Percentiles rank a stretch among this genome's conserved stretches.
phyloP scores from a whole-genome alignment of 768 basidiomycete species.

The Termitomyces bulborhizus region DNA sequence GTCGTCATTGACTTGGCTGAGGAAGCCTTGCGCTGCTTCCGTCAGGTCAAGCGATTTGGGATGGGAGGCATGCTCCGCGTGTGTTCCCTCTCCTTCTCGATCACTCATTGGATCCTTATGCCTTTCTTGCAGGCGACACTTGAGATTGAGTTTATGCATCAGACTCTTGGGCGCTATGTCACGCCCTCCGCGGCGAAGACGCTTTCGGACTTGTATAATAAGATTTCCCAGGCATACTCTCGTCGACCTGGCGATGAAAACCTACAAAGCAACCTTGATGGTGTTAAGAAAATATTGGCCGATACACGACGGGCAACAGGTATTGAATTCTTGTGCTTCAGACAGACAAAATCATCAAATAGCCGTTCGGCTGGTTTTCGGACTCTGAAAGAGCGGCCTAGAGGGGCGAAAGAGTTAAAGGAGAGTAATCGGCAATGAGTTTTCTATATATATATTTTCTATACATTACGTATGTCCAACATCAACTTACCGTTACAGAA shows the following conservation, averaged over 20 bases:
- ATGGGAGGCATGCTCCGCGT: conserved; percentile 99
- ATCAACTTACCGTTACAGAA: too few relatives aligned
- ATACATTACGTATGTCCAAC: too few relatives aligned
- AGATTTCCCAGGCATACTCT: conserved; percentile 89
- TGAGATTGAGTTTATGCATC: conserved; percentile 99
- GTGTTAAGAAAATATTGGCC: conserved; percentile 84
- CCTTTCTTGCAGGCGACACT: conserved; percentile 72
- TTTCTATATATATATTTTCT: too few relatives aligned
- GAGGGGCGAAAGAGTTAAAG: conserved; percentile 16
- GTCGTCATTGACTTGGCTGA: conserved; percentile 80
- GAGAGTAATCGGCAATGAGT: conserved; percentile 1
- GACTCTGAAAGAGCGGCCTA: conserved; percentile 14
- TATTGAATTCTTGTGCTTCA: conserved; percentile 93
- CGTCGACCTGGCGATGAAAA: conserved; percentile 82
- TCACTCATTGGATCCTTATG: neutral
- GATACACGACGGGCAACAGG: conserved; percentile 88
- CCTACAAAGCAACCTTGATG: conserved; percentile 81
- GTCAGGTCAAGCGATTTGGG: conserved; percentile 84
- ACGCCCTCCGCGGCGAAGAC: conserved; percentile 74
- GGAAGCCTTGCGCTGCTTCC: conserved; percentile 82
- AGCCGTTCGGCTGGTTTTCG: conserved; percentile 18
- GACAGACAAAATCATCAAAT: conserved; percentile 49
- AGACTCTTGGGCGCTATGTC: conserved; percentile 87
- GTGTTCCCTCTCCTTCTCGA: conserved; percentile 22
- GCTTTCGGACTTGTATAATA: conserved; percentile 88